These are phyloP conservation scores for Allium cepa DNA, from an alignment of 106 monocot species.

Conservation along the genomic window DNA sequence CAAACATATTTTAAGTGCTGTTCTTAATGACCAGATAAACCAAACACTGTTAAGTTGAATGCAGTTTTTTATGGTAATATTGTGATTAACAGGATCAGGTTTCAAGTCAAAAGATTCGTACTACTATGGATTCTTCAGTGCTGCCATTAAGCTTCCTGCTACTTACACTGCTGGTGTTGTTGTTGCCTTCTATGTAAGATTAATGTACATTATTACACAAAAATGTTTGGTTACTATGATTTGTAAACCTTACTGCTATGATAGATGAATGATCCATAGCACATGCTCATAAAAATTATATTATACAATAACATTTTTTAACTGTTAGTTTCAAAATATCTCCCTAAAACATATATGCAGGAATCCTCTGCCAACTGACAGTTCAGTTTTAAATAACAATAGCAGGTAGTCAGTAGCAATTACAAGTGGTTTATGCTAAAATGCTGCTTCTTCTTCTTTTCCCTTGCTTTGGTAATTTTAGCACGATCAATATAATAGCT, in stretches of 20 bases:
- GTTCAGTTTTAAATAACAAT: background rate
- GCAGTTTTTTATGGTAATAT: background rate
- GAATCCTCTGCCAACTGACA: background rate
- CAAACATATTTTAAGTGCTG: too few relatives aligned
- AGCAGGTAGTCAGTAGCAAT: background rate
- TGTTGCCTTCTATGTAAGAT: slow-evolving; percentile 48
- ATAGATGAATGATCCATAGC: too few relatives aligned
- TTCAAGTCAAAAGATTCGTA: slow-evolving; percentile 25
- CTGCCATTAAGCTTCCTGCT: slow-evolving; percentile 37
- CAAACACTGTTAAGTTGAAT: background rate
- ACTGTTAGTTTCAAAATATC: too few relatives aligned
- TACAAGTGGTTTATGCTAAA: too few relatives aligned
- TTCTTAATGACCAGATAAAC: slow-evolving; percentile 1
- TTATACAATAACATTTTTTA: too few relatives aligned
- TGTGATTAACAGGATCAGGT: slow-evolving; percentile 23
- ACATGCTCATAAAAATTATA: too few relatives aligned
- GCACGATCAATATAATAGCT: too few relatives aligned
- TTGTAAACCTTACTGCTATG: too few relatives aligned
- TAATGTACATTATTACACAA: background rate
- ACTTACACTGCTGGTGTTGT: slow-evolving; percentile 52
- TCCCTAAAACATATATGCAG: background rate
- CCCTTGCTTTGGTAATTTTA: too few relatives aligned
- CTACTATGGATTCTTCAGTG: slow-evolving; percentile 51
- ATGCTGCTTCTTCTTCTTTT: too few relatives aligned
- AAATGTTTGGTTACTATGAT: too few relatives aligned